Base-by-base conservation (phyloP, 192 early-diverging fungal genomes). In the Entomortierella beljakovae region DNA sequence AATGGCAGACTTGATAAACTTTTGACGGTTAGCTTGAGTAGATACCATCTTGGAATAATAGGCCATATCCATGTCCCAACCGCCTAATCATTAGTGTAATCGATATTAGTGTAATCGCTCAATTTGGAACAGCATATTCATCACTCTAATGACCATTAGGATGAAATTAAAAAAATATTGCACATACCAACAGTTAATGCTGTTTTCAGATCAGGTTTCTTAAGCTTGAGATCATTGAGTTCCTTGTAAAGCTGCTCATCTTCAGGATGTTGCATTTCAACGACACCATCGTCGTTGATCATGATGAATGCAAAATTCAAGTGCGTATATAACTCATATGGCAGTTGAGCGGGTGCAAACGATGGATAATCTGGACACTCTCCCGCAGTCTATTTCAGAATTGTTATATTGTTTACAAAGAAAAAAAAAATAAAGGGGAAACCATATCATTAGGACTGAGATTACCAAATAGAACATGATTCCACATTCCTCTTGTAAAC, bases 41-140 rank as follows among this genome's bases (percentile, higher is more conserved):
- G 75, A 79, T 28, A 79, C 75, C 75, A 79, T 79, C 28, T 64
- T 79, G 23, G 75, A 79, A 48, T 70, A 79, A 29, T 70, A 57
- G 20, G 75, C 75, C 75, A 79, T 79, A 42, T 70, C 75, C 75
- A 79, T 79, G 11, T 79, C 68, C 75, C 75, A 79, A 48, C 75
- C 75, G 55, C 75, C 74, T 75, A 37, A 0, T 46, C 6, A 32
- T 31, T 22, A 42, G 25, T 29, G 57, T 32, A 48, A 57, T 11
- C 58, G 64, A 33, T 25, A 52, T 31, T 59, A 48, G 18, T 35
- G 34, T 34, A 7, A 53, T 18, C 55, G 43, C 7, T 1, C 51
- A 32, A 15, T 40, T 38, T 8, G 37, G 6, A 38, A 6, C 13
- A 38, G n/a, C n/a, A n/a, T n/a, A n/a, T 52, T 15, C n/a, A 52